Evolutionary conservation across 2,329 filamentous ascomycete genomes (phyloP).

Genomic region (Stachybotrys elegans): DNA sequence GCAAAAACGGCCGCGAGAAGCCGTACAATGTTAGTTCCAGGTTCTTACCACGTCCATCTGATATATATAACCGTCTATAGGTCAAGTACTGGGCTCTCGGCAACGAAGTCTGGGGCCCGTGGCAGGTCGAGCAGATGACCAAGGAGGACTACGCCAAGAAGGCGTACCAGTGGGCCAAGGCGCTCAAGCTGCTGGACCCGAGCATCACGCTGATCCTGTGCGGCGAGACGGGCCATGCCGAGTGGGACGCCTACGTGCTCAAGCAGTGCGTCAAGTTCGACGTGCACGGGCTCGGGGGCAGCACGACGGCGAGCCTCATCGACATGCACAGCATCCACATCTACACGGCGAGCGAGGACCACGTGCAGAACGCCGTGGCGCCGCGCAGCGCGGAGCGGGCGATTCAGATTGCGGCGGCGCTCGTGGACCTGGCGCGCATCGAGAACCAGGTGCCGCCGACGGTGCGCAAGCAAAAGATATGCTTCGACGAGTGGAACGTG

Average conservation of each 20-base stretch:
- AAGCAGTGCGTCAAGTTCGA: constrained; percentile 55
- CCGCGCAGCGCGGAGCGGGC: constrained; percentile 67
- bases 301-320: constrained; percentile 42
- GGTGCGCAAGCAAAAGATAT: constrained; percentile 63
- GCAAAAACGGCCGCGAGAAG: constrained; percentile 68
- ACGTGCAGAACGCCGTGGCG: constrained; percentile 51
- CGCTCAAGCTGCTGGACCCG: constrained; percentile 66
- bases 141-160: constrained; percentile 65
- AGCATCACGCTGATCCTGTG: constrained; percentile 67
- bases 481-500: constrained; percentile 84
- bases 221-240: constrained; percentile 62
- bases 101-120: constrained; percentile 66
- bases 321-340: constrained; percentile 81
- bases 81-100: constrained; percentile 84
- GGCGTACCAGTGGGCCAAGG: constrained; percentile 68
- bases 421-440: constrained; percentile 70
- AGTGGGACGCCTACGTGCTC: constrained; percentile 70
- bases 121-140: constrained; percentile 63
- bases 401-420: constrained; percentile 61
- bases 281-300: constrained; percentile 26
- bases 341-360: constrained; percentile 59
- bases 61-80: too few species aligned
- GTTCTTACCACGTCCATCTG: too few species aligned
- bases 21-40: constrained; percentile 54
- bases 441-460: constrained; percentile 57